Percentiles rank a stretch among this genome's conserved stretches.
phyloP scores from a whole-genome alignment of 2,329 filamentous ascomycete species.

The Aquanectria penicillioides region DNA sequence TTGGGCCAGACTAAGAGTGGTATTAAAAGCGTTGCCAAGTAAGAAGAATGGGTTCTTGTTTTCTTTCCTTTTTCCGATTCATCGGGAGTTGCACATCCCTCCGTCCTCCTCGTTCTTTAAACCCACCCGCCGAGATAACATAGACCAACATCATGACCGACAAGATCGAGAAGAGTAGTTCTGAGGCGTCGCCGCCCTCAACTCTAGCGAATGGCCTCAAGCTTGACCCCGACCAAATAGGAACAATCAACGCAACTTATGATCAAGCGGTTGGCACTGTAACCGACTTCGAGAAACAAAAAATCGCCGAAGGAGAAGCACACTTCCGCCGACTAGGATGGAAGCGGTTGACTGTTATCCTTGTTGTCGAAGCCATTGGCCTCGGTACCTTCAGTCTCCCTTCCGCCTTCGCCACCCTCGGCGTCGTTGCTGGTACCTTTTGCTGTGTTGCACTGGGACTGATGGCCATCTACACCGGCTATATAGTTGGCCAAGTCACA shows the following conservation, averaged over 20 bases:
- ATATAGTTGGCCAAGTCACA: neutral
- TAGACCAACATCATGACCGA: neutral
- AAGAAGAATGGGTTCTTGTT: too few relatives aligned
- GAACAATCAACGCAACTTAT: slow-evolving; percentile 8
- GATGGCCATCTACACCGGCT: neutral
- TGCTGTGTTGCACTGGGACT: neutral
- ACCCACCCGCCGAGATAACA: neutral
- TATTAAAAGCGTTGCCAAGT: neutral
- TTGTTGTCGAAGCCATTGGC: neutral
- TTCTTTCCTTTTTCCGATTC: too few relatives aligned
- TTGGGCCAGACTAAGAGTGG: neutral
- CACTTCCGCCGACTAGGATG: neutral
- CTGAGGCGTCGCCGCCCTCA: neutral
- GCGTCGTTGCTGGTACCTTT: neutral
- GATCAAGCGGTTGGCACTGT: slow-evolving; percentile 19
- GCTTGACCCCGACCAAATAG: slow-evolving; percentile 13
- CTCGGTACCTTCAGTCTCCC: neutral
- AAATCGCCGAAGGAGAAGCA: neutral
- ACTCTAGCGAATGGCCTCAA: neutral
- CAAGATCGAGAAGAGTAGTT: too few relatives aligned
- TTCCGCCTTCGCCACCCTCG: neutral
- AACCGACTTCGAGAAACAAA: neutral
- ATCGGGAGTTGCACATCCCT: neutral
- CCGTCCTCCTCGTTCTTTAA: neutral
- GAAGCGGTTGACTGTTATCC: neutral